Percentiles rank a stretch among this genome's conserved stretches.
Evolutionary conservation across 129 eudicot species (phyloP).

Genomic region (Arctium minus): DNA sequence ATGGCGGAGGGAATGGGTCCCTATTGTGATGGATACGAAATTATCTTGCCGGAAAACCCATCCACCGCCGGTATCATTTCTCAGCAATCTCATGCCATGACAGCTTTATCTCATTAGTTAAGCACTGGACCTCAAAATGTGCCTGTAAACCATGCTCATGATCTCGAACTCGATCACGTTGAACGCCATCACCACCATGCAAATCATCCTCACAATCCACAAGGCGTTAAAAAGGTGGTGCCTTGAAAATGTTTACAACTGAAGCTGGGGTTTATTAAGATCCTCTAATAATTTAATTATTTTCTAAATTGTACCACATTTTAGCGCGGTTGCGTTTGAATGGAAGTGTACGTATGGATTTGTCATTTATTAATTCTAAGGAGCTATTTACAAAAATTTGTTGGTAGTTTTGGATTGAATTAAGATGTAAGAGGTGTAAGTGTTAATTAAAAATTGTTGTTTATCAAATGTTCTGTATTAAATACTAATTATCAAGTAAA

Average conservation of each 20-base stretch:
- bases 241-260: background rate
- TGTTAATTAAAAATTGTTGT: no score
- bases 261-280: background rate
- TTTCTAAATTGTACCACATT: background rate
- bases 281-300: background rate
- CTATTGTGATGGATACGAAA: conserved; percentile 57
- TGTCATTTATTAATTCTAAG: background rate
- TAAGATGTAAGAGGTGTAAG: no score
- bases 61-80: conserved; percentile 47
- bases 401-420: no score
- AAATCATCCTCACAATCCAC: conserved; percentile 4
- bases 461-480: no score
- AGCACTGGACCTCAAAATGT: background rate
- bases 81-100: conserved; percentile 56
- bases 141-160: conserved; percentile 12
- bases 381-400: no score
- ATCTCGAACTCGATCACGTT: conserved; percentile 8
- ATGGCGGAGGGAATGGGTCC: conserved; percentile 59
- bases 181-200: background rate
- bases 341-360: background rate
- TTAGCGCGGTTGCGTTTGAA: background rate
- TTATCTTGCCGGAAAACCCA: conserved; percentile 42
- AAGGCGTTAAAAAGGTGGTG: background rate
- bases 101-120: conserved; percentile 27
- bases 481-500: no score